Evolutionary conservation across 164 flowering plant species (phyloP).

Genomic region (Paratinospora sagittata): DNA sequence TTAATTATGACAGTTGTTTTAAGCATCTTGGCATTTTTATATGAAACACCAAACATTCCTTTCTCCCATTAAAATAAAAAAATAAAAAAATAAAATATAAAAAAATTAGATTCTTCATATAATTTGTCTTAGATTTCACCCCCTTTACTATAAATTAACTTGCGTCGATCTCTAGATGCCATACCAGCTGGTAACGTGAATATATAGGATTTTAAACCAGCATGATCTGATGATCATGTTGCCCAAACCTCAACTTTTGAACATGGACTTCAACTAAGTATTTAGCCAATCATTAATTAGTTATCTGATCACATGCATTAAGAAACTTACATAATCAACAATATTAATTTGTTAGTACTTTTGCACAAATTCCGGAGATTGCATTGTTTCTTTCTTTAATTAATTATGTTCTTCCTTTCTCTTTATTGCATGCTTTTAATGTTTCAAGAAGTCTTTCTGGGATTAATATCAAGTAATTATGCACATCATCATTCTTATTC

Average conservation of each 20-base stretch:
- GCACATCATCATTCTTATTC: no score
- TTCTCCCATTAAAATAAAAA: neutral
- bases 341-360: no score
- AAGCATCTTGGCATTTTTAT: neutral
- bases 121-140: slow-evolving; percentile 7
- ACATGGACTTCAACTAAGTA: slow-evolving; percentile 23
- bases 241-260: slow-evolving; percentile 6
- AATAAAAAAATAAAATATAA: no score
- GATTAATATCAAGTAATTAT: no score
- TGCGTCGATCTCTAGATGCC: neutral
- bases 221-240: slow-evolving; percentile 1
- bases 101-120: neutral
- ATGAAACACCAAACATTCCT: slow-evolving; percentile 1
- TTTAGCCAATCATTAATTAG: slow-evolving; percentile 27
- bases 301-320: no score
- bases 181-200: neutral
- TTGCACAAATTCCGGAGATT: no score
- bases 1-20: no score
- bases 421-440: no score
- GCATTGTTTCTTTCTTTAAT: no score
- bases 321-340: no score
- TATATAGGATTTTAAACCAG: neutral
- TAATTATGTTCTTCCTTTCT: no score
- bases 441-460: no score
- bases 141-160: neutral